Conservation (phyloP, 768 basidiomycete species). For the Tylopilus cervinicoccineus region DNA sequence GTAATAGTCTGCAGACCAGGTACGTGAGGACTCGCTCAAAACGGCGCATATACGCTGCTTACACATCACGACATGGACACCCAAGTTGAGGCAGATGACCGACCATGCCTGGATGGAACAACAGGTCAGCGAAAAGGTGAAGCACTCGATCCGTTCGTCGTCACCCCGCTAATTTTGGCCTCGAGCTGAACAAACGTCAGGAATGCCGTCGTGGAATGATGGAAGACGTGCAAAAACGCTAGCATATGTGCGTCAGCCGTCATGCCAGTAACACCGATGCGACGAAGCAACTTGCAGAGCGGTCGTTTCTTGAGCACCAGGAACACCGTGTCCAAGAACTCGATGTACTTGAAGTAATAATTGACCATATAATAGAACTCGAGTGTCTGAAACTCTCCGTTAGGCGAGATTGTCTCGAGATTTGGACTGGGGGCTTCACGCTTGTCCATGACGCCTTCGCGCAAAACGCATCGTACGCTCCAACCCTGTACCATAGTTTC, state of each 20-base stretch:
- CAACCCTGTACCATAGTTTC: slow-evolving; percentile 67
- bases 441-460: slow-evolving; percentile 73
- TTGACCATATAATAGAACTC: slow-evolving; percentile 97
- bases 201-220: slow-evolving; percentile 92
- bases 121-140: background rate
- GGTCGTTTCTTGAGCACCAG: slow-evolving; percentile 97
- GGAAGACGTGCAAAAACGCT: slow-evolving; percentile 98
- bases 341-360: slow-evolving; percentile 96
- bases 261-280: background rate
- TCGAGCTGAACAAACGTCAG: slow-evolving; percentile 90
- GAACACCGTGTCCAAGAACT: slow-evolving; percentile 93
- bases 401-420: slow-evolving; percentile 1
- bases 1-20: slow-evolving; percentile 76
- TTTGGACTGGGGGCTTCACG: slow-evolving; percentile 42
- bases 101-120: slow-evolving; percentile 71
- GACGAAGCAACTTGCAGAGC: slow-evolving; percentile 53
- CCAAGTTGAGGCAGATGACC: slow-evolving; percentile 80
- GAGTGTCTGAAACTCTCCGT: slow-evolving; percentile 51
- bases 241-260: background rate
- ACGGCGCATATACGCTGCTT: slow-evolving; percentile 29
- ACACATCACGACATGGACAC: slow-evolving; percentile 97
- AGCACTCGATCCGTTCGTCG: background rate
- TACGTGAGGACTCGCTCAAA: background rate
- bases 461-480: slow-evolving; percentile 75
- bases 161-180: slow-evolving; percentile 82